A percentile compares a stretch with the other conserved stretches of the same genome.
Evolutionary conservation across 164 flowering plant species (phyloP).

Genomic region (Sextonia rubra): DNA sequence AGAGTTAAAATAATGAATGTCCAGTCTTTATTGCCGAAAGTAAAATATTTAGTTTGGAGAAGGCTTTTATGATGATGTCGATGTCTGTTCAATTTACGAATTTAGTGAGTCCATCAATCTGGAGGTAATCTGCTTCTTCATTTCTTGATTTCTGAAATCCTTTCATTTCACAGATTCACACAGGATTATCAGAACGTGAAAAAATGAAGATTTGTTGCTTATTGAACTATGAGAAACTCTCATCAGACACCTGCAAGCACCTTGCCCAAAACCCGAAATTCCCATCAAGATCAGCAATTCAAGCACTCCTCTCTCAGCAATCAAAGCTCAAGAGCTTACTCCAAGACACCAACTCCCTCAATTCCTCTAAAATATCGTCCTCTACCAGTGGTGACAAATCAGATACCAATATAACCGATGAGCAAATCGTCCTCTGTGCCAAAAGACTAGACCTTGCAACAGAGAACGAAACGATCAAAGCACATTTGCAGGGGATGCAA

Average conservation of each 20-base stretch:
- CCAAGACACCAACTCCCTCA: constrained; percentile 24
- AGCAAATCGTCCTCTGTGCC: constrained; percentile 50
- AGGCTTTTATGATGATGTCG: too few species aligned
- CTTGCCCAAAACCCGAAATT: constrained; percentile 66
- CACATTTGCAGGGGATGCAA: constrained; percentile 79
- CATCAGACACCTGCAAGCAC: constrained; percentile 63
- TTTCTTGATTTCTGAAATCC: background rate
- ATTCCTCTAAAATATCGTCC: constrained; percentile 15
- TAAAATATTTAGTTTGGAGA: too few species aligned
- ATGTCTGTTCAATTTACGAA: too few species aligned
- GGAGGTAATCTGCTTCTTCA: background rate
- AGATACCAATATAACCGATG: constrained; percentile 14
- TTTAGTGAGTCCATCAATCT: too few species aligned
- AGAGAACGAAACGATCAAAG: constrained; percentile 54
- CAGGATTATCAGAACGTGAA: constrained; percentile 45
- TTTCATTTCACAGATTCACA: constrained; percentile 46
- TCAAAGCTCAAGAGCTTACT: constrained; percentile 34
- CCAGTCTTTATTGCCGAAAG: background rate
- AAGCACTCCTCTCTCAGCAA: constrained; percentile 61
- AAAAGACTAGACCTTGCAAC: constrained; percentile 34
- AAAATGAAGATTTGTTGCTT: constrained; percentile 56
- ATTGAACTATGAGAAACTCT: constrained; percentile 66
- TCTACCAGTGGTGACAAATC: constrained; percentile 17
- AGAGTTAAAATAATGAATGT: too few species aligned
- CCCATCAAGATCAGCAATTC: constrained; percentile 54